phyloP scores from a whole-genome alignment of 2,329 filamentous ascomycete species.

The Diaporthe caulivora region DNA sequence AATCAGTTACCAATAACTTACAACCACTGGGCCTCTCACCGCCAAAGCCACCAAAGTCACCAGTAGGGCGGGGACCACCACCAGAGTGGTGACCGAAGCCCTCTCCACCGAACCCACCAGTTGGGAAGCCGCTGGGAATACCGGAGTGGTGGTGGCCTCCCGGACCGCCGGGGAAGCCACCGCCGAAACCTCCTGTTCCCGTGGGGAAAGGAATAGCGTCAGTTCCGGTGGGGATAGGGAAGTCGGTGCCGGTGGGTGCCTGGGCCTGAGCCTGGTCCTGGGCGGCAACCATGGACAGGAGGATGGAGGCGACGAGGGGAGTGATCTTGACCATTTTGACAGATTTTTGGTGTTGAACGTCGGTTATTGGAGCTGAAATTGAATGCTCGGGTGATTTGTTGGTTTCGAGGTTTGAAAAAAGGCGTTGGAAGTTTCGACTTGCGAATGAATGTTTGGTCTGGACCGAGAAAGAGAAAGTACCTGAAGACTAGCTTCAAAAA shows the following conservation, averaged over 20 bases:
- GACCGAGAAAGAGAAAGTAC: constrained; percentile 35
- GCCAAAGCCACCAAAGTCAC: constrained; percentile 29
- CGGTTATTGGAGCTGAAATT: background rate
- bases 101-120: constrained; percentile 25
- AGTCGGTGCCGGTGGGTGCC: constrained; percentile 22
- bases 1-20: background rate
- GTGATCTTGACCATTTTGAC: constrained; percentile 41
- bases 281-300: constrained; percentile 37
- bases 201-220: background rate
- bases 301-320: constrained; percentile 37
- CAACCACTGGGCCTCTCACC: background rate
- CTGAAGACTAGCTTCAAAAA: constrained; percentile 40
- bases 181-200: constrained; percentile 23
- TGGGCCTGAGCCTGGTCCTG: constrained; percentile 12
- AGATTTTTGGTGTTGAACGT: constrained; percentile 28
- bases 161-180: background rate
- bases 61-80: constrained; percentile 27
- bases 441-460: constrained; percentile 39
- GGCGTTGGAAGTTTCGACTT: constrained; percentile 34
- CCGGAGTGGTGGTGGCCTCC: constrained; percentile 25
- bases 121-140: constrained; percentile 12
- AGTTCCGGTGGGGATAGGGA: constrained; percentile 33
- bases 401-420: constrained; percentile 24
- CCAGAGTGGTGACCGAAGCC: constrained; percentile 21
- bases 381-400: background rate